Evolutionary conservation across 306 rosid genomes (phyloP).

Genomic region (Castanospermum australe): DNA sequence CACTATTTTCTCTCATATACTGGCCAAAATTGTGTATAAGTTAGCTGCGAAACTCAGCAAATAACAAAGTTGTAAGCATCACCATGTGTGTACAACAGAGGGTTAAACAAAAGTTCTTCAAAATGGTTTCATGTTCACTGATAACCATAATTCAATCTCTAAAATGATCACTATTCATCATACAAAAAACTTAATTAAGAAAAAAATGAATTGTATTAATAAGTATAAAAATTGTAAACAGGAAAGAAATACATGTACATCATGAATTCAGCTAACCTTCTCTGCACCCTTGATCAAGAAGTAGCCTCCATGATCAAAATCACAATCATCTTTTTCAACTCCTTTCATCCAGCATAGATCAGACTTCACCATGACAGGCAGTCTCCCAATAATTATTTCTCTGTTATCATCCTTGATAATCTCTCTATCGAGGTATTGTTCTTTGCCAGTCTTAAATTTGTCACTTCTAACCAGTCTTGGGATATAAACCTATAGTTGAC

Average conservation of each 20-base stretch:
- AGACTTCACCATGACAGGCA: conserved; percentile 95
- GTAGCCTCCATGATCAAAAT: conserved; percentile 91
- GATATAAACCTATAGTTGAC: conserved; percentile 57
- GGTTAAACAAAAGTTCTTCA: background rate
- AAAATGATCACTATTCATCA: background rate
- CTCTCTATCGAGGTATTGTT: conserved; percentile 48
- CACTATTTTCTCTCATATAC: background rate
- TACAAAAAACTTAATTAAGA: background rate
- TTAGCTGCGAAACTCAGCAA: background rate
- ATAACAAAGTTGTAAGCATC: background rate
- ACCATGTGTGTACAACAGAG: background rate
- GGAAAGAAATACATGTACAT: background rate
- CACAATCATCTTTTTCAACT: conserved; percentile 72
- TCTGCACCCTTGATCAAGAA: conserved; percentile 92
- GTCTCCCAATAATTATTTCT: conserved; percentile 67
- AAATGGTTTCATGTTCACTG: background rate
- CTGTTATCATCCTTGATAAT: conserved; percentile 37
- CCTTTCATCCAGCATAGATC: conserved; percentile 88
- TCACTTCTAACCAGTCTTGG: conserved; percentile 60
- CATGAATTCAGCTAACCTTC: conserved; percentile 53
- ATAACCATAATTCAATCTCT: background rate
- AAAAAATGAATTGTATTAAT: background rate
- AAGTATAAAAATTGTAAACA: background rate
- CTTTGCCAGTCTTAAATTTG: conserved; percentile 85
- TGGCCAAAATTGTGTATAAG: background rate